Evolutionary conservation across 306 rosid species (phyloP), one percentile per base, ranked within the genome.

Genomic region (Astragalus membranaceus): DNA sequence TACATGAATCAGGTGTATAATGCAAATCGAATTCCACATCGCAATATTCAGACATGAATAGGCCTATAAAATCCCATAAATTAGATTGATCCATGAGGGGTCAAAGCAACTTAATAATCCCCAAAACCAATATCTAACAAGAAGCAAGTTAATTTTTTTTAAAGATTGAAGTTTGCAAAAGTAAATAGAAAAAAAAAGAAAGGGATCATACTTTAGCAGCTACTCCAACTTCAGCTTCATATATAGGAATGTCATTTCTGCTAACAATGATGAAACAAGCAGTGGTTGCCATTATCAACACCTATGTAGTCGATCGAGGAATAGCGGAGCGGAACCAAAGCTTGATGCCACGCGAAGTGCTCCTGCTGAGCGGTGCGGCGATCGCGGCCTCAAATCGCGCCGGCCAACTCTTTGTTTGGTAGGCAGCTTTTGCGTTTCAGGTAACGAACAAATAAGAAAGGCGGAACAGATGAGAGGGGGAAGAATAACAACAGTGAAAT

Each of bases 151-250:
- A 26, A 26, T 26, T 26, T 26, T 23, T 23, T 23, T 23, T 35
- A 59, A 57, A 50, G 15, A 33, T 67, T 49, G 56, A 50, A 51
- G 1, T 42, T 49, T 3, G 56, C 6, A 23, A 14, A 58, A 57
- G 9, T 64, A 5, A 26, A 46, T 13, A 32, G 33, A 44, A 26
- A 46, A 11, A 55, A 35, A 41, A 46, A 8, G 23, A 39, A 26
- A 62, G 46, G 44, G 64, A 47, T 9, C 74, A 57, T 83, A 93
- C 98, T 79, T 94, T 94, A 64, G 92, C 86, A 14, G 98, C 90
- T 67, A 96, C 87, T 85, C 98, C 98, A 64, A 94, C 96, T 94
- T 94, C 97, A 70, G 98, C 93, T 84, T 90, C 98, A 70, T 94
- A 94, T 48, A 94, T 94, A 14, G 98, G 98, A 72, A 94, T 90